Base-by-base conservation (phyloP, 345 rosid genomes). In the Eucalyptus sideroxylon region DNA sequence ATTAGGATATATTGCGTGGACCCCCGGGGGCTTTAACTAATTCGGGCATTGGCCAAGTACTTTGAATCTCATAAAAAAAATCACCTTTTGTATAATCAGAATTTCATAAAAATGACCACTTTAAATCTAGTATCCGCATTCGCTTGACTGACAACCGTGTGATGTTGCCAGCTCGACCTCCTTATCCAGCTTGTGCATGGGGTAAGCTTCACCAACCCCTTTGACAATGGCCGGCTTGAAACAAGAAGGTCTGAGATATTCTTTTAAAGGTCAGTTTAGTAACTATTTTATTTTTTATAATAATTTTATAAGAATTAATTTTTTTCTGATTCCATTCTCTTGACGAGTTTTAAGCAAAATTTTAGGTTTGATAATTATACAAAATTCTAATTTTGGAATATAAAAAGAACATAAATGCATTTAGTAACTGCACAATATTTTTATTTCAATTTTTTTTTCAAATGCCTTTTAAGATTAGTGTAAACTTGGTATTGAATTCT, bases 361-460 rank as follows among this genome's bases (percentile, higher is more conserved):
- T 19, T 19, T 1, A 3, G 1, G 2, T 19, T 53, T 8, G 0
- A 2, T 53, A 53, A 53, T 2, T 8, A 4, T 53, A 53, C 1
- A 53, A 2, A 53, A 53, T 53, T 53, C 24, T 53, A 53, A 53
- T 53, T 53, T 8, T 8, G 0, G 2, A 53, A 53, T 53, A 53
- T 53, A 53, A 53, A 53, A 53, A 53, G 10, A 53, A 53, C 23
- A 8, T 7, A 53, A 53, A 53, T 53, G 1, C 5, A 53, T 53
- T 19, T 19, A 53, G 2, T 53, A 53, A 53, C 0, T 1, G 9
- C 24, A 19, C 5, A 2, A 53, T 53, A 53, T 19, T 8, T 53
- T 53, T 53, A 19, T 53, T 53, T 2, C 10, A 19, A 53, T 1
- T 19, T 53, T 53, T 53, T 53, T 19, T 53, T 53, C 59, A 53